Evolutionary conservation across 1,284 basidiomycete genomes (phyloP).

Genomic region (Malassezia restricta): DNA sequence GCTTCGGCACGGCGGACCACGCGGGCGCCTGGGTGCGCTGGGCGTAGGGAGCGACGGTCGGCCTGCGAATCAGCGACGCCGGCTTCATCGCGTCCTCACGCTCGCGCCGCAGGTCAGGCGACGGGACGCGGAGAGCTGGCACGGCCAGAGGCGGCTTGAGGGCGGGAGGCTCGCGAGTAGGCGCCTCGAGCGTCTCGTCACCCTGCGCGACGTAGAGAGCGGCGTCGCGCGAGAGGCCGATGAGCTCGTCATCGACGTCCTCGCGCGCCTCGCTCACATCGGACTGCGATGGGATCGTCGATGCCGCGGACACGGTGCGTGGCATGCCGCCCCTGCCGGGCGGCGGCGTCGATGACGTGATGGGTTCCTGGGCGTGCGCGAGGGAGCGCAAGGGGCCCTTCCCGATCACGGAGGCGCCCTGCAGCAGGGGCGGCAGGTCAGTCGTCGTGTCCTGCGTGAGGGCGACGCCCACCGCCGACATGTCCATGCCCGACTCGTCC

Average conservation of each 20-base stretch:
- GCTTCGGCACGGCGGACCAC: not conserved
- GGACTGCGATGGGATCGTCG: not conserved
- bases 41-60: not conserved
- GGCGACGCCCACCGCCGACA: slow-evolving; percentile 5
- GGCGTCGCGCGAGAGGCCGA: not conserved
- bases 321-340: not conserved
- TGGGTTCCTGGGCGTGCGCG: slow-evolving; percentile 1
- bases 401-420: not conserved
- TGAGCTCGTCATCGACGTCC: not conserved
- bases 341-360: not conserved
- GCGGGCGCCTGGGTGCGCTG: not conserved
- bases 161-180: not conserved
- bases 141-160: not conserved
- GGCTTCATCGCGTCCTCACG: not conserved
- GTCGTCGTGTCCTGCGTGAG: slow-evolving; percentile 1
- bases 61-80: not conserved
- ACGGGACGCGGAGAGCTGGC: not conserved
- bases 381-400: slow-evolving; percentile 1
- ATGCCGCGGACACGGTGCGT: not conserved
- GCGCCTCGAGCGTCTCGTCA: not conserved
- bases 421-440: not conserved
- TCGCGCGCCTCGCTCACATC: not conserved
- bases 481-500: not conserved
- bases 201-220: not conserved
- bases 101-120: not conserved